phyloP scores from a whole-genome alignment of 208 protist species.

The Trypanosoma conorhini region DNA sequence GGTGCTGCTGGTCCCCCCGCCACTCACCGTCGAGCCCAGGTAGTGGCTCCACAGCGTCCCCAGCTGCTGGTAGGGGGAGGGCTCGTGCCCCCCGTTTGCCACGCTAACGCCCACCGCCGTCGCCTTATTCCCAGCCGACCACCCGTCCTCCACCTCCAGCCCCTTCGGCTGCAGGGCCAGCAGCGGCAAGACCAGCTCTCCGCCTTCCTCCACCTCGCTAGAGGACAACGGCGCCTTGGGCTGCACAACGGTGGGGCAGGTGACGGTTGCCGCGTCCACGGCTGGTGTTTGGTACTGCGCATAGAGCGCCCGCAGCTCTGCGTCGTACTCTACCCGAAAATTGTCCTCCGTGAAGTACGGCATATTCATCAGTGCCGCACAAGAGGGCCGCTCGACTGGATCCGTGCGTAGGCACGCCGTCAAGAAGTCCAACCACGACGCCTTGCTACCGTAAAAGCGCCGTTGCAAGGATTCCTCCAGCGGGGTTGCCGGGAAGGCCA shows the following conservation, averaged over 20 bases:
- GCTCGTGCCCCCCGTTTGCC: background rate
- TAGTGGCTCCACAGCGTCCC: slow-evolving; percentile 42
- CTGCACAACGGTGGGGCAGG: background rate
- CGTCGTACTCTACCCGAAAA: slow-evolving; percentile 79
- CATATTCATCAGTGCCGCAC: slow-evolving; percentile 75
- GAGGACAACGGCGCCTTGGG: background rate
- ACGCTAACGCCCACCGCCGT: slow-evolving; percentile 2
- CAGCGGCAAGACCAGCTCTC: slow-evolving; percentile 16
- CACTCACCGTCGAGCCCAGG: slow-evolving; percentile 24
- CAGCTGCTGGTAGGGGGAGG: slow-evolving; percentile 31
- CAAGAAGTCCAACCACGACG: slow-evolving; percentile 84
- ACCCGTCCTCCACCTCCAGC: slow-evolving; percentile 1
- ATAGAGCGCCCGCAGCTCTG: slow-evolving; percentile 66
- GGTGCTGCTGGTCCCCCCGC: background rate
- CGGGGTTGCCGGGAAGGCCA: slow-evolving; percentile 62
- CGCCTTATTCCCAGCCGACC: slow-evolving; percentile 8
- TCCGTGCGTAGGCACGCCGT: slow-evolving; percentile 76
- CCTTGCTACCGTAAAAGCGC: slow-evolving; percentile 57
- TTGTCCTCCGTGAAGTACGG: slow-evolving; percentile 83
- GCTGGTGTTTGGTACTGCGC: slow-evolving; percentile 23
- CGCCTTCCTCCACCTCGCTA: background rate
- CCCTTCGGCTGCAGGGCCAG: background rate
- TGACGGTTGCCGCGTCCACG: background rate
- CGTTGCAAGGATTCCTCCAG: slow-evolving; percentile 68
- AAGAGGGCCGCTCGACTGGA: slow-evolving; percentile 77